These are phyloP conservation scores for Triadica sebifera DNA, from an alignment of 345 rosid genomes.

Conservation along the genomic window DNA sequence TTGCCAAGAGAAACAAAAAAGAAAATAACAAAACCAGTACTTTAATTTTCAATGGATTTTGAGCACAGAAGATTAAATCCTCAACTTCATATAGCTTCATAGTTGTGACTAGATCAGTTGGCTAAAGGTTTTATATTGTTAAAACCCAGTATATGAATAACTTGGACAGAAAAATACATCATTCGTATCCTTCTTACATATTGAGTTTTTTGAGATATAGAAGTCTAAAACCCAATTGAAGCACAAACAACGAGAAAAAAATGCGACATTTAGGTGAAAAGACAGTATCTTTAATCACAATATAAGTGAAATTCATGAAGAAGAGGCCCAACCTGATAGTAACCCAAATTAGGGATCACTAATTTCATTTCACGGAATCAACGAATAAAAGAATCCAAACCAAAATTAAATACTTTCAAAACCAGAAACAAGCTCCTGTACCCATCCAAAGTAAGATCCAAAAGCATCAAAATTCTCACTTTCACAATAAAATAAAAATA, in stretches of 20 bases:
- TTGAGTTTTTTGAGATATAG: neutral
- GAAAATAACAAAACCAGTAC: neutral
- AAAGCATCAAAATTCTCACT: conserved; percentile 8
- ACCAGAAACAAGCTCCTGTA: neutral
- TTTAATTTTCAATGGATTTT: neutral
- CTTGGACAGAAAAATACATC: neutral
- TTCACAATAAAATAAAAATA: neutral
- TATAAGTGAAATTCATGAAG: conserved; percentile 9
- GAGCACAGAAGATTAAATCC: neutral
- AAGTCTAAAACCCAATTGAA: neutral
- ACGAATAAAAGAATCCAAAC: neutral
- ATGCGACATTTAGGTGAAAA: neutral
- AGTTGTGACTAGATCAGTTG: neutral
- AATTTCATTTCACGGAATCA: neutral
- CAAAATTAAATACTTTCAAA: neutral
- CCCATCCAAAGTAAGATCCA: conserved; percentile 23
- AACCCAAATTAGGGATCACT: conserved; percentile 11
- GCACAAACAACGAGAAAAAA: neutral
- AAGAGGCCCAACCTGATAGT: neutral
- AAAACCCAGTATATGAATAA: neutral
- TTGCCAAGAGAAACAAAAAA: neutral
- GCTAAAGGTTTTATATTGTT: neutral
- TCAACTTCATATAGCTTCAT: neutral
- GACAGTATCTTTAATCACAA: neutral
- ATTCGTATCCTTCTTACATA: neutral